phyloP scores from a whole-genome alignment of 2,329 filamentous ascomycete genomes.

The Elsinoe ampelina region DNA sequence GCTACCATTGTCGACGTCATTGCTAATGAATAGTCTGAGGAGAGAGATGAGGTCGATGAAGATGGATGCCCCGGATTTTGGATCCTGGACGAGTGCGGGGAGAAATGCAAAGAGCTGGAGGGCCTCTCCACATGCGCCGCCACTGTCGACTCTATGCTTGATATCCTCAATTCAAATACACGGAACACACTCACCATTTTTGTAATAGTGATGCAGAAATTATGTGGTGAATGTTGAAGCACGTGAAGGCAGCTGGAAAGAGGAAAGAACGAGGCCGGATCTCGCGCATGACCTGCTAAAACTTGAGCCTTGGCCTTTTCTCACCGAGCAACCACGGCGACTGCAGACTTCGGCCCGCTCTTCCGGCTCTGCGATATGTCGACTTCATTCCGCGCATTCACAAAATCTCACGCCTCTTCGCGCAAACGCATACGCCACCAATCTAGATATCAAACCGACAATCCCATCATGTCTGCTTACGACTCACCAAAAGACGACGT shows the following conservation, averaged over 20 bases:
- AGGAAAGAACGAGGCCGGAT: background rate
- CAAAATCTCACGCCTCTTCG: background rate
- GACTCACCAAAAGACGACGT: slow-evolving; percentile 24
- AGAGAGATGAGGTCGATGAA: background rate
- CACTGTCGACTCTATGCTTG: background rate
- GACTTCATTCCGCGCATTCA: background rate
- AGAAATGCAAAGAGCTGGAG: background rate
- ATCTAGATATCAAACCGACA: background rate
- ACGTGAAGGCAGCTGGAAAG: slow-evolving; percentile 8
- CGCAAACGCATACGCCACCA: background rate
- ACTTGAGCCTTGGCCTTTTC: slow-evolving; percentile 9
- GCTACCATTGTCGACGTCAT: background rate
- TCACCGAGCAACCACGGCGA: slow-evolving; percentile 6
- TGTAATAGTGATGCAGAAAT: background rate
- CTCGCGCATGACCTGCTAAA: slow-evolving; percentile 7
- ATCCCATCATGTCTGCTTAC: slow-evolving; percentile 22
- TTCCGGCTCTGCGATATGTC: background rate
- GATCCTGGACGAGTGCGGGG: background rate
- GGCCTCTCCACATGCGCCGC: slow-evolving; percentile 4
- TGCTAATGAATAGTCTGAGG: background rate
- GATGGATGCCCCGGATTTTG: slow-evolving; percentile 11
- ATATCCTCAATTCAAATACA: background rate
- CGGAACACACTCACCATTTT: slow-evolving; percentile 3
- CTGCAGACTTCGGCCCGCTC: background rate
- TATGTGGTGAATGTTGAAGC: background rate